Base-by-base conservation (phyloP, 352 stramenopile species). In the Blastocystis sp. region DNA sequence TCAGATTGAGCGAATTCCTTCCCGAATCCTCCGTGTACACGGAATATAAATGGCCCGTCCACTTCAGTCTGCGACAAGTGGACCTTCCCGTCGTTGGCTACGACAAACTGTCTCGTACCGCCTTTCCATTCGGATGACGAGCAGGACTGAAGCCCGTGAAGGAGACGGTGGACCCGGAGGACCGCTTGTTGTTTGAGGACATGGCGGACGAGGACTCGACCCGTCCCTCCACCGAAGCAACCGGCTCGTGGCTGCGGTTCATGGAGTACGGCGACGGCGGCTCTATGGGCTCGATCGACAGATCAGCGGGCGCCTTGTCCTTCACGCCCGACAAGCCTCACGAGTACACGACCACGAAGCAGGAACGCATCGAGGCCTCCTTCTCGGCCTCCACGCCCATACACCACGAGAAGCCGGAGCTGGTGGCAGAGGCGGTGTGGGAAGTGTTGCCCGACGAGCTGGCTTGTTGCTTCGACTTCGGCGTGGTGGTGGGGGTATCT, bases 11-110 rank as follows among this genome's bases (percentile, higher is more conserved):
- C 65, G 45, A 9, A 34, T 34, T 34, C 28, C 28, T 34, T 0
- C 28, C 28, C 28, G 28, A 34, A 34, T 34, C 28, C 28, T 63
- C 43, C 7, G 43, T 81, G 43, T 81, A 81, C 48, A 81, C 38
- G 7, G 43, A 81, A 43, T 81, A 64, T 34, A 81, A 64, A 40
- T 81, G 38, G 40, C 70, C 70, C 10, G 70, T 81, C 4, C 70
- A 81, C 48, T 81, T 81, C 54, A 81, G 70, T 63, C 43, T 81
- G 42, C 24, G 43, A 42, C 70, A 81, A 60, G 7, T 81, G 28
- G 48, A 62, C 43, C 48, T 81, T 81, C 70, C 70, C 1, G 42
- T 81, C 24, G 40, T 81, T 66, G 70, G 70, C 17, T 81, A 81
- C 43, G 70, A 81, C 70, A 81, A 63, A 63, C 65, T 66, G 14